Percentiles rank a stretch among this genome's conserved stretches.
Evolutionary conservation across 2,329 filamentous ascomycete genomes (phyloP).

Genomic region (Apiospora saccharicola): DNA sequence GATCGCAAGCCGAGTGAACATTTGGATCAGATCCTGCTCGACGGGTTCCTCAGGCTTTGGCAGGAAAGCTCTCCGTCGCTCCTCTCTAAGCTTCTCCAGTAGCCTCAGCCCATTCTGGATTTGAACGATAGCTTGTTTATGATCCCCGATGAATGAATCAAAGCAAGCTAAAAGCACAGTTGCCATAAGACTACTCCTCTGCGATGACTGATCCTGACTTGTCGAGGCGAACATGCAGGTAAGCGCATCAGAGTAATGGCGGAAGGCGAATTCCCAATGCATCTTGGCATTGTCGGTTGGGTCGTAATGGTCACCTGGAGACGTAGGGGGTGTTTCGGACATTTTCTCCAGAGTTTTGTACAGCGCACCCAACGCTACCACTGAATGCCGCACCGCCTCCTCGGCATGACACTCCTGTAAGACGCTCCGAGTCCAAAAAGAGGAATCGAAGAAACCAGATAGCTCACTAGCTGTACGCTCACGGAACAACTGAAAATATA

Average conservation of each 20-base stretch:
- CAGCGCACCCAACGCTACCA: conserved; percentile 70
- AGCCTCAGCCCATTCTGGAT: conserved; percentile 66
- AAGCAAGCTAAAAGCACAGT: conserved; percentile 73
- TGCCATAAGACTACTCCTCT: conserved; percentile 67
- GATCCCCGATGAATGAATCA: conserved; percentile 71
- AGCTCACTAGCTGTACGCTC: conserved; percentile 68
- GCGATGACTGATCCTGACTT: conserved; percentile 52
- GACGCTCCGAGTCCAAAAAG: conserved; percentile 70
- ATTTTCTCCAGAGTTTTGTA: conserved; percentile 72
- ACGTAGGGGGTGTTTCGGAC: conserved; percentile 57
- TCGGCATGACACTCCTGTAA: conserved; percentile 70
- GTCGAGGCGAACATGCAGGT: conserved; percentile 56
- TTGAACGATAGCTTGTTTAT: conserved; percentile 66
- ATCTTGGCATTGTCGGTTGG: conserved; percentile 48
- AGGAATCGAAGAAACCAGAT: conserved; percentile 71
- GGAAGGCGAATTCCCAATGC: conserved; percentile 68
- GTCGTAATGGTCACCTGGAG: conserved; percentile 48
- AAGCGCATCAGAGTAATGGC: conserved; percentile 65
- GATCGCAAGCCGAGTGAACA: conserved; percentile 69
- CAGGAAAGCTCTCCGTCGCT: conserved; percentile 50
- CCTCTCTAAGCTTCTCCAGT: conserved; percentile 59
- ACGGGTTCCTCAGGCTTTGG: conserved; percentile 55
- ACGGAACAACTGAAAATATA: conserved; percentile 70
- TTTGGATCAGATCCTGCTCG: conserved; percentile 66
- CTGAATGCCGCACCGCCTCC: conserved; percentile 68